These are phyloP conservation scores for Chernovozyma sophiae-reginae DNA, from an alignment of 1,139 yeast genomes.

Conservation along the genomic window DNA sequence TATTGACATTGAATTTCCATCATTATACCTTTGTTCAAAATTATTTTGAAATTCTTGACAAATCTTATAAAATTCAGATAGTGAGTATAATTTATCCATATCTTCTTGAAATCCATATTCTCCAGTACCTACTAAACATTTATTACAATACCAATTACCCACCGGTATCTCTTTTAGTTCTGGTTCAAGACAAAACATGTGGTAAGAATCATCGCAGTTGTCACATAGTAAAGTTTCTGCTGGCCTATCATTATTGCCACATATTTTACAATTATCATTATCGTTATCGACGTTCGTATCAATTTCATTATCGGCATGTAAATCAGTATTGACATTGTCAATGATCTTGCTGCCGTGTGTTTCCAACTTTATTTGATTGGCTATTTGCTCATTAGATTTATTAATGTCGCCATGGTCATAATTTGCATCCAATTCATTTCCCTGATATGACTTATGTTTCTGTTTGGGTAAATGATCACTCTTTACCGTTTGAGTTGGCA, in stretches of 20 bases:
- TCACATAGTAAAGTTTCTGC: constrained; percentile 58
- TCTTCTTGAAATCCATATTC: constrained; percentile 88
- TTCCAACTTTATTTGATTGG: neutral
- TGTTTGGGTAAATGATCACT: neutral
- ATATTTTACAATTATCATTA: constrained; percentile 47
- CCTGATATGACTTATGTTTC: neutral
- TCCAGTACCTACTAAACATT: constrained; percentile 81
- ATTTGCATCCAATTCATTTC: neutral
- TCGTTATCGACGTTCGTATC: constrained; percentile 21
- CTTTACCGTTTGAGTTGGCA: neutral
- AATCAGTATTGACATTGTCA: neutral
- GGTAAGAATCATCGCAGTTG: constrained; percentile 69
- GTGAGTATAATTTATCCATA: constrained; percentile 48
- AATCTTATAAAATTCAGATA: constrained; percentile 55
- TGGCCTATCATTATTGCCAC: constrained; percentile 50
- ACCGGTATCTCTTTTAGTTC: constrained; percentile 48
- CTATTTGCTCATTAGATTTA: neutral
- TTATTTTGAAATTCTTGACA: constrained; percentile 49
- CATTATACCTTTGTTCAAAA: constrained; percentile 28
- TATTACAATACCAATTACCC: constrained; percentile 75
- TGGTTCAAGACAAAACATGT: constrained; percentile 58
- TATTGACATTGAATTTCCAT: constrained; percentile 30
- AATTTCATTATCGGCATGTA: constrained; percentile 1
- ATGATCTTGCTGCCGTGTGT: neutral
- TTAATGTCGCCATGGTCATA: neutral